These are phyloP conservation scores for Hypoxylon cercidicola DNA, from an alignment of 495 filamentous ascomycete genomes.

Conservation along the genomic window DNA sequence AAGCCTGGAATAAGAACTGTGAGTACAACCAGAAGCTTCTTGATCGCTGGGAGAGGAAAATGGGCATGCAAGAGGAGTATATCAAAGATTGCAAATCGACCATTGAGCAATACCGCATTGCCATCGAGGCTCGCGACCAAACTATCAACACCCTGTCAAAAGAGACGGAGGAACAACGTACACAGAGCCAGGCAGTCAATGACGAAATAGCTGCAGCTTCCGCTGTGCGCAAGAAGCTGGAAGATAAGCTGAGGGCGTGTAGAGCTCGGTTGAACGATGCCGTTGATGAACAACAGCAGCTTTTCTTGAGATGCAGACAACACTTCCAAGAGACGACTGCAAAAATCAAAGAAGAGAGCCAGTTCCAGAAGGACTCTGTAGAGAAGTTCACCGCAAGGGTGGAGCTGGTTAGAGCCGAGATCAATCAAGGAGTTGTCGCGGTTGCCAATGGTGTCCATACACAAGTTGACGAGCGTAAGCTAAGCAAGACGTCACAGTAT, in stretches of 20 bases:
- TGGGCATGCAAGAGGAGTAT: constrained; percentile 32
- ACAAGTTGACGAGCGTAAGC: constrained; percentile 46
- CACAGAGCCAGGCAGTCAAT: constrained; percentile 37
- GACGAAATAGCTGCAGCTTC: constrained; percentile 34
- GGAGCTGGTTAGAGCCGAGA: constrained; percentile 47
- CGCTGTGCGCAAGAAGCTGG: constrained; percentile 33
- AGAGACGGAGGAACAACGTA: constrained; percentile 32
- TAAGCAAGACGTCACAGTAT: background rate
- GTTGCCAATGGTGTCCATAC: constrained; percentile 39
- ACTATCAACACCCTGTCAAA: constrained; percentile 40
- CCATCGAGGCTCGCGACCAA: constrained; percentile 30
- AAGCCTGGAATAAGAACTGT: constrained; percentile 38
- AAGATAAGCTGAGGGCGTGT: constrained; percentile 45
- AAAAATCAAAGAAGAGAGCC: constrained; percentile 37
- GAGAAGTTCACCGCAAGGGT: constrained; percentile 42
- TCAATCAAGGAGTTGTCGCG: constrained; percentile 46
- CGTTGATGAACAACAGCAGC: constrained; percentile 52
- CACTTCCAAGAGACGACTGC: constrained; percentile 42
- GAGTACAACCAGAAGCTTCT: constrained; percentile 33
- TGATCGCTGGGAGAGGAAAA: constrained; percentile 40
- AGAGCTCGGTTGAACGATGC: constrained; percentile 49
- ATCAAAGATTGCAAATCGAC: constrained; percentile 32
- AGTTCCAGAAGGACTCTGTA: constrained; percentile 24
- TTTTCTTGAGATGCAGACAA: constrained; percentile 46
- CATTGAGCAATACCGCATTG: constrained; percentile 35